Evolutionary conservation across 2,329 filamentous ascomycete genomes (phyloP).

Genomic region (Fusarium metavorans): DNA sequence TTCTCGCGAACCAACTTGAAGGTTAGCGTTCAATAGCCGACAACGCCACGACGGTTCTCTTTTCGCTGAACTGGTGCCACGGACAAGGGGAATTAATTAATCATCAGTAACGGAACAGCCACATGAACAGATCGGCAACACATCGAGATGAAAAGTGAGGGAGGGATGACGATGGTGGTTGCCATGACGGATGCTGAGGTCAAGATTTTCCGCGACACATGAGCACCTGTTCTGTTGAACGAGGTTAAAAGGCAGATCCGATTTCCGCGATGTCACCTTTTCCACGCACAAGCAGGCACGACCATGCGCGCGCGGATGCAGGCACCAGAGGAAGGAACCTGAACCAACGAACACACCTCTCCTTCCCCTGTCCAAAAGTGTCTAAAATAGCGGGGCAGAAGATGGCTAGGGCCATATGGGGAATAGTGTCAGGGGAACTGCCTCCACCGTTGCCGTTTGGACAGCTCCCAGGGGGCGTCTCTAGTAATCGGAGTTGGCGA

Average conservation of each 20-base stretch:
- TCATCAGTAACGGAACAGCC: neutral
- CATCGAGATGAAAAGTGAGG: neutral
- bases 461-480: conserved; percentile 21
- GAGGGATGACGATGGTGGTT: conserved; percentile 11
- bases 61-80: neutral
- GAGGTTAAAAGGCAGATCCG: conserved; percentile 38
- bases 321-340: conserved; percentile 17
- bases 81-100: conserved; percentile 3
- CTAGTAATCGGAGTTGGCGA: conserved; percentile 22
- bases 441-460: conserved; percentile 21
- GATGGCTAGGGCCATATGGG: conserved; percentile 21
- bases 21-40: conserved; percentile 23
- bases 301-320: conserved; percentile 26
- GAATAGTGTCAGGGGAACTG: conserved; percentile 54
- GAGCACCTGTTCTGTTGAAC: conserved; percentile 13
- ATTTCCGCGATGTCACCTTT: conserved; percentile 44
- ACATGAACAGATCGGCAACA: conserved; percentile 1
- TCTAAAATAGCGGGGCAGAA: conserved; percentile 21
- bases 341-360: conserved; percentile 29
- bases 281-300: conserved; percentile 20
- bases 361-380: conserved; percentile 25
- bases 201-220: conserved; percentile 35
- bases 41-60: conserved; percentile 12
- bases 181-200: conserved; percentile 19
- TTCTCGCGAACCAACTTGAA: conserved; percentile 8